Conservation (phyloP, 2,329 filamentous ascomycete genomes). For the Spiromastix sp. region DNA sequence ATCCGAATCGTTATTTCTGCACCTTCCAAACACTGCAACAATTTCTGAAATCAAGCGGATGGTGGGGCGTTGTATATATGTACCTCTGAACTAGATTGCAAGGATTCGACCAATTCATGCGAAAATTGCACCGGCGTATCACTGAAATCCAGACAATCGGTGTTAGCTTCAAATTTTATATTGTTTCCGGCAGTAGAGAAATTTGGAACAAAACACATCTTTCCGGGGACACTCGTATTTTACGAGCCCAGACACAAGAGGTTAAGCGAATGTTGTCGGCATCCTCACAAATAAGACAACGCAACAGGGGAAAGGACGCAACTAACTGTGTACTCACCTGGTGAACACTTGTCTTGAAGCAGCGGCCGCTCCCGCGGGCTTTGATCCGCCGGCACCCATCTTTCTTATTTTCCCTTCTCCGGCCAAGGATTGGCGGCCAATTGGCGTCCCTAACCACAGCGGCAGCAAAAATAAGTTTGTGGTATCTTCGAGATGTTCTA, state of each 20-base stretch:
- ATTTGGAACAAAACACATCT: too few relatives aligned
- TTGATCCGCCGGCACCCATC: conserved; percentile 55
- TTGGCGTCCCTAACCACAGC: too few relatives aligned
- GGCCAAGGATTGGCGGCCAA: too few relatives aligned
- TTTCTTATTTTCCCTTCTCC: background rate
- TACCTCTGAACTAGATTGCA: conserved; percentile 83
- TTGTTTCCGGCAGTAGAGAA: too few relatives aligned
- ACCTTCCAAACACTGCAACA: background rate
- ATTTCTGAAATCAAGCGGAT: conserved; percentile 4
- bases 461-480: too few relatives aligned
- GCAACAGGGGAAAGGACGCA: background rate
- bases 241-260: too few relatives aligned
- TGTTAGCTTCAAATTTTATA: conserved; percentile 11
- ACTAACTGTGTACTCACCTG: conserved; percentile 39
- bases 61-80: conserved; percentile 14
- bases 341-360: conserved; percentile 51
- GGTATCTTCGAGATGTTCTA: too few relatives aligned
- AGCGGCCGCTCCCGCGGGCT: conserved; percentile 41
- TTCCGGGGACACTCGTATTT: too few relatives aligned
- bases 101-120: conserved; percentile 67
- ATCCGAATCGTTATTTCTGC: background rate
- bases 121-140: conserved; percentile 62
- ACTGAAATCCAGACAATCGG: conserved; percentile 33
- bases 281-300: too few relatives aligned
- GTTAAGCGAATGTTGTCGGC: too few relatives aligned